Percentiles rank a stretch among this genome's conserved stretches.
Evolutionary conservation across 1,284 basidiomycete genomes (phyloP).

Genomic region (Apiotrichum laibachii): DNA sequence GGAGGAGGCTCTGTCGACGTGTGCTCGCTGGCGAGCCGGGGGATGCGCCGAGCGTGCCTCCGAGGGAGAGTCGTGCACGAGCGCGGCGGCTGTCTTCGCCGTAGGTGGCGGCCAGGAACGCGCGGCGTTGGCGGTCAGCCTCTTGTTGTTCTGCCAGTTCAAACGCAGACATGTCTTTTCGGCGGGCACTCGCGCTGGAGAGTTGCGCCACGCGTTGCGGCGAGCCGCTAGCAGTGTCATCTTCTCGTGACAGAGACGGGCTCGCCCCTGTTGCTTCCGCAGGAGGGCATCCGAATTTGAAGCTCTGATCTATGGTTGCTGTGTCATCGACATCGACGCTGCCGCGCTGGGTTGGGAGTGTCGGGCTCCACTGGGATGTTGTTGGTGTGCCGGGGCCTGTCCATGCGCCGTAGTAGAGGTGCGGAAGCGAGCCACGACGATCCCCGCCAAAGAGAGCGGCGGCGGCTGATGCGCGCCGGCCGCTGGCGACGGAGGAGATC

Average conservation of each 20-base stretch:
- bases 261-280: not conserved
- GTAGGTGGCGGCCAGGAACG: conserved; percentile 48
- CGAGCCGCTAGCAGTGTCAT: conserved; percentile 1
- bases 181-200: not conserved
- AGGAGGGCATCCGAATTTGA: conserved; percentile 35
- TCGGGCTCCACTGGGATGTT: conserved; percentile 29
- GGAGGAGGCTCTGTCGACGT: conserved; percentile 38
- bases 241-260: not conserved
- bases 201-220: conserved; percentile 14
- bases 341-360: conserved; percentile 29
- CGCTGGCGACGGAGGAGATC: not conserved
- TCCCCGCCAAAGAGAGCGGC: conserved; percentile 3
- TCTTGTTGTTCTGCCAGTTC: conserved; percentile 45
- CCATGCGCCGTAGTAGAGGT: conserved; percentile 38
- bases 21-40: conserved; percentile 25
- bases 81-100: conserved; percentile 42
- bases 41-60: conserved; percentile 24
- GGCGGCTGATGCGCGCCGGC: conserved; percentile 6
- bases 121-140: conserved; percentile 47
- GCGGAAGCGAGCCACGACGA: conserved; percentile 43
- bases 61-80: conserved; percentile 42
- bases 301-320: conserved; percentile 3
- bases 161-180: conserved; percentile 26
- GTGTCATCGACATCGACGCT: conserved; percentile 34
- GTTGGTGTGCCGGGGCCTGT: conserved; percentile 15